Evolutionary conservation across 2,329 filamentous ascomycete genomes (phyloP).

Genomic region (Alternaria solani): DNA sequence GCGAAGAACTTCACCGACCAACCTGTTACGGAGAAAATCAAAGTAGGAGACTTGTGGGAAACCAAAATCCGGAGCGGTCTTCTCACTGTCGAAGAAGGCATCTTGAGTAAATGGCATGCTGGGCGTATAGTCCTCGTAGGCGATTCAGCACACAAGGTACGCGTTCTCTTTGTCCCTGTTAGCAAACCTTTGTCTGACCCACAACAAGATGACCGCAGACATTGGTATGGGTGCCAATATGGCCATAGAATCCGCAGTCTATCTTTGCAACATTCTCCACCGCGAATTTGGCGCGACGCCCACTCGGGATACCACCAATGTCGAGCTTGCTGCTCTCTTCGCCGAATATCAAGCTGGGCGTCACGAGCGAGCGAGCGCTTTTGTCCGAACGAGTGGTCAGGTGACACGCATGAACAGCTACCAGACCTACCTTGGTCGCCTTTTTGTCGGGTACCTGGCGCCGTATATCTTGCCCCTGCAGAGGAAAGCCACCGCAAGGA

Average conservation of each 20-base stretch:
- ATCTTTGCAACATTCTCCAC: constrained; percentile 26
- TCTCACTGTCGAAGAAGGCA: constrained; percentile 46
- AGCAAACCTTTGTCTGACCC: background rate
- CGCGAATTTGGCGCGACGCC: constrained; percentile 14
- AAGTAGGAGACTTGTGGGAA: constrained; percentile 48
- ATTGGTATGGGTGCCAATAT: constrained; percentile 31
- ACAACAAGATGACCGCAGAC: constrained; percentile 29
- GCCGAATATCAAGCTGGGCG: constrained; percentile 21
- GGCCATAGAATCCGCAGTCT: constrained; percentile 30
- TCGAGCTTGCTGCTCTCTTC: constrained; percentile 20
- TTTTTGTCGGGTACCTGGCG: constrained; percentile 15
- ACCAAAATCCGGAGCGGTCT: constrained; percentile 30
- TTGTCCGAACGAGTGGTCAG: constrained; percentile 18
- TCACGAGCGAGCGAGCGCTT: constrained; percentile 15
- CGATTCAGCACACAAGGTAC: constrained; percentile 55
- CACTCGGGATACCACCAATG: constrained; percentile 12
- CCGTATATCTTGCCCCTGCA: constrained; percentile 1
- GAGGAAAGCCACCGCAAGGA: constrained; percentile 3
- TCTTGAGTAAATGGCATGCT: constrained; percentile 53
- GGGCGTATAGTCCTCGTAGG: constrained; percentile 53
- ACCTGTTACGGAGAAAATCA: constrained; percentile 36
- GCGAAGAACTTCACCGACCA: constrained; percentile 36
- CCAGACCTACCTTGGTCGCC: constrained; percentile 12
- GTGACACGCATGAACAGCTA: constrained; percentile 21
- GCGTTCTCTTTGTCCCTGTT: background rate